phyloP scores from a whole-genome alignment of 139 green algal genomes.

The Limnomonas spitsbergensis region DNA sequence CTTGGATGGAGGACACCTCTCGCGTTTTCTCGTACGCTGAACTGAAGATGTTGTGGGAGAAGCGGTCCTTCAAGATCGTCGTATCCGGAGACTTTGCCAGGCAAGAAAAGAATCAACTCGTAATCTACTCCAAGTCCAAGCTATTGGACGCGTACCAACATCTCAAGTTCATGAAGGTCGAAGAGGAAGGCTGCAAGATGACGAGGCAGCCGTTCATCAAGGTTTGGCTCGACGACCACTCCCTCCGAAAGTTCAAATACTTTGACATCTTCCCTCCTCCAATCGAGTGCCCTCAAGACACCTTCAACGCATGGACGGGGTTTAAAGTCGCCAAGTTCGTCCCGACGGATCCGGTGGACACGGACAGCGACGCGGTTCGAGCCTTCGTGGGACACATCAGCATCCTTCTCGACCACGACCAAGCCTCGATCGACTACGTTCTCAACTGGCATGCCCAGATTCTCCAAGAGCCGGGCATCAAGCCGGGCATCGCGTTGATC shows the following conservation, averaged over 20 bases:
- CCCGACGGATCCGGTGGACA: background rate
- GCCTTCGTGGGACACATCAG: background rate
- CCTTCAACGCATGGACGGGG: background rate
- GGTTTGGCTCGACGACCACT: background rate
- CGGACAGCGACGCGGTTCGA: background rate
- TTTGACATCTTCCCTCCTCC: background rate
- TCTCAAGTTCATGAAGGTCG: background rate
- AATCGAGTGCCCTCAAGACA: background rate
- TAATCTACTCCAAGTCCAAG: background rate
- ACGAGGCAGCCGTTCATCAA: background rate
- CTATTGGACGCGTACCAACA: background rate
- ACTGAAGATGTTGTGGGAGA: background rate
- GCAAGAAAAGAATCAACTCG: background rate
- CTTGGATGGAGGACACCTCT: background rate
- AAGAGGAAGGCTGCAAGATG: background rate
- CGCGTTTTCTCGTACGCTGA: background rate
- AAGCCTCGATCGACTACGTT: background rate
- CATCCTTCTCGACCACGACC: background rate
- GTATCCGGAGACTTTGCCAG: background rate
- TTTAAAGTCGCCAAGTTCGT: background rate
- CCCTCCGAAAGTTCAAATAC: background rate
- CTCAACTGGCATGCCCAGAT: slow-evolving; percentile 6
- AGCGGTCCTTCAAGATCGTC: background rate
- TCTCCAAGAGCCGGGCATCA: background rate
- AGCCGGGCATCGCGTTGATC: slow-evolving; percentile 1